A percentile compares a stretch with the other conserved stretches of the same genome.
These are phyloP conservation scores for Cladosporium sp. DNA, from an alignment of 2,329 filamentous ascomycete species.

Conservation along the genomic window DNA sequence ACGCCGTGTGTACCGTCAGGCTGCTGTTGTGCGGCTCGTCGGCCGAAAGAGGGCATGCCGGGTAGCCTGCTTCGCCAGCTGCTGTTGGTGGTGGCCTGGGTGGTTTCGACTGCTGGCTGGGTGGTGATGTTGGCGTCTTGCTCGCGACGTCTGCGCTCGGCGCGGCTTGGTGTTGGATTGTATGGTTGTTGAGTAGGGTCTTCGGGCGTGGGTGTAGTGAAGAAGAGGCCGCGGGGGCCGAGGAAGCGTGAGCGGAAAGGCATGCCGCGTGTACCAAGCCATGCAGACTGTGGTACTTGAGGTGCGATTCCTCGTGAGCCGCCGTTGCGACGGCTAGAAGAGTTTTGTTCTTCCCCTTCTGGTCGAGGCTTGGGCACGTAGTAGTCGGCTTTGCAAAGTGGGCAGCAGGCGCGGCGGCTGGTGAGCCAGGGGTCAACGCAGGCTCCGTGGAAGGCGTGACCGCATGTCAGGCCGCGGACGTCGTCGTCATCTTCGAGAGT, in stretches of 20 bases:
- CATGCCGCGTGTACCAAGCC: constrained; percentile 24
- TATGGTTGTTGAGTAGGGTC: constrained; percentile 3
- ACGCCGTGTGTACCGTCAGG: constrained; percentile 14
- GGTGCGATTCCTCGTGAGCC: constrained; percentile 17
- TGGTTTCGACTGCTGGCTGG: constrained; percentile 7
- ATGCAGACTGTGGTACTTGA: constrained; percentile 25
- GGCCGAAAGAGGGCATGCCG: constrained; percentile 23
- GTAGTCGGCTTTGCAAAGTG: constrained; percentile 96
- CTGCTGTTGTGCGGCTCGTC: constrained; percentile 17
- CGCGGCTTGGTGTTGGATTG: constrained; percentile 9
- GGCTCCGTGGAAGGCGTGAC: constrained; percentile 95
- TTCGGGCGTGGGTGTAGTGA: constrained; percentile 14
- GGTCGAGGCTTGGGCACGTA: constrained; percentile 87
- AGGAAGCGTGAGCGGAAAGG: constrained; percentile 26
- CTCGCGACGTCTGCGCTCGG: constrained; percentile 12
- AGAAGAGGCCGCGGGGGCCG: constrained; percentile 24
- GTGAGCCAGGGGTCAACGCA: constrained; percentile 98
- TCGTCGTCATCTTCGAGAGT: constrained; percentile 92
- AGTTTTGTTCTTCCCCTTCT: constrained; percentile 43
- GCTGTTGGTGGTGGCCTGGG: neutral
- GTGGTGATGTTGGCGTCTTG: constrained; percentile 3
- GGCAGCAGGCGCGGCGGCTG: constrained; percentile 88
- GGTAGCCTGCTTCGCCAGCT: constrained; percentile 23
- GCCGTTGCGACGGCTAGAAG: constrained; percentile 6
- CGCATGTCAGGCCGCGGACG: constrained; percentile 86